Base-by-base conservation (phyloP, 2,329 filamentous ascomycete genomes). In the Sporothrix brasiliensis region DNA sequence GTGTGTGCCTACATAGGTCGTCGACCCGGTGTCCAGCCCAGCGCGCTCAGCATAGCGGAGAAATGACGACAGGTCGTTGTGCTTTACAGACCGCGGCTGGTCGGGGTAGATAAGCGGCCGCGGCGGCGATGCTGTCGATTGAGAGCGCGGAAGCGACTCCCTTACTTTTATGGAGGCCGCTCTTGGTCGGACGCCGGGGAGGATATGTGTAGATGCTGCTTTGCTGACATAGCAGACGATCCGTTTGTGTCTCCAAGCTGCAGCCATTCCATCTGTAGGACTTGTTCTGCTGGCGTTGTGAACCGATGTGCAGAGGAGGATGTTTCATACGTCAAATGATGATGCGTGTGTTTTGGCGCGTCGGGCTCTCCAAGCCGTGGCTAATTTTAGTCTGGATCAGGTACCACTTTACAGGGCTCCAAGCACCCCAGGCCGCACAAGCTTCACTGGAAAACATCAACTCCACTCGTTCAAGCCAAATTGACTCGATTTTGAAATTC, bases 1-100 rank as follows among this genome's bases (percentile, higher is more conserved):
- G 77, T 86, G 87, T 0, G 91, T 94, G 74, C 92, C 92, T 54
- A 89, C 82, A 77, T 89, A 94, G 58, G 88, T 84, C 0, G 87
- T 88, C 19, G 86, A 88, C 4, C 78, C 80, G 0, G 81, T 78
- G 73, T 87, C 83, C 27, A 93, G 82, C 0, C 84, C 82, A 0
- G 81, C 84, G 66, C 85, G 85, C 24, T 83, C 77, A 5, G 89
- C 89, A 77, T 93, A 89, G 34, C 84, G 81, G 39, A 91, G 78
- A 77, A 93, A 94, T 0, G 88, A 87, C 1, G 81, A 74, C 4
- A 93, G 83, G 75, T 90, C 85, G 73, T 87, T 81, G 78, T 94
- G 92, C 60, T 87, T 81, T 30, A 79, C 77, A 58, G 78, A 81
- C 9, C 70, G 50, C 34, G 81, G 78, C 47, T 83, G 74, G 3